Evolutionary conservation across 371 early-diverging fungal genomes (phyloP), one percentile per base, ranked within the genome.

Genomic region (Smittium culicis): DNA sequence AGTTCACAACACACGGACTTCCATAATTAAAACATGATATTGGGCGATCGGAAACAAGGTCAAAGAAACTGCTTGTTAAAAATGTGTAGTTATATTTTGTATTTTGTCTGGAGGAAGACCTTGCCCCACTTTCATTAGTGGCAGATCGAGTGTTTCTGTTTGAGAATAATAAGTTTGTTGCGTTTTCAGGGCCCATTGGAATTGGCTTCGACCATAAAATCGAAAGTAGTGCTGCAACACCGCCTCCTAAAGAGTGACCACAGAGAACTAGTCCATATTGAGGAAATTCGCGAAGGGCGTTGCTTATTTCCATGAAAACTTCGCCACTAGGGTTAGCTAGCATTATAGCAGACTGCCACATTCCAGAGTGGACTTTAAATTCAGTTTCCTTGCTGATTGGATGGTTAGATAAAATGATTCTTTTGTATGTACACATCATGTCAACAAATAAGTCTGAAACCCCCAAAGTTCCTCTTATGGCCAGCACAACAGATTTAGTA

Each of bases 391-490:
- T 59, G 0, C 67, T 33, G 14, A 70, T 70, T 31, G 70, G 58
- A 27, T 80, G 80, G 28, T 55, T 78, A 0, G 78, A 77, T 35
- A 90, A 71, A 0, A 69, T 68, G 55, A 92, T 75, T 25, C 84
- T 79, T 57, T 81, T 79, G 73, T 91, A 92, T 35, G 83, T 83
- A 67, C 90, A 91, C 11, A 88, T 86, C 60, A 94, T 79, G 73
- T 95, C 94, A 5, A 92, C 88, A 64, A 95, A 72, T 24, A 91
- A 75, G 68, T 95, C 96, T 1, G 86, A 85, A 62, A 94, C 74
- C 0, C 93, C 92, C 11, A 94, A 79, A 0, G 96, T 95, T 5
- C 96, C 96, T 0, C 96, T 87, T 64, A 91, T 87, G 0, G 93
- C 90, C 17, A 95, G 67, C 0, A 94, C 90, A 16, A 95, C 82